Evolutionary conservation across 2,329 filamentous ascomycete species (phyloP), one percentile per base, ranked within the genome.

Genomic region (Diaporthe batatas): DNA sequence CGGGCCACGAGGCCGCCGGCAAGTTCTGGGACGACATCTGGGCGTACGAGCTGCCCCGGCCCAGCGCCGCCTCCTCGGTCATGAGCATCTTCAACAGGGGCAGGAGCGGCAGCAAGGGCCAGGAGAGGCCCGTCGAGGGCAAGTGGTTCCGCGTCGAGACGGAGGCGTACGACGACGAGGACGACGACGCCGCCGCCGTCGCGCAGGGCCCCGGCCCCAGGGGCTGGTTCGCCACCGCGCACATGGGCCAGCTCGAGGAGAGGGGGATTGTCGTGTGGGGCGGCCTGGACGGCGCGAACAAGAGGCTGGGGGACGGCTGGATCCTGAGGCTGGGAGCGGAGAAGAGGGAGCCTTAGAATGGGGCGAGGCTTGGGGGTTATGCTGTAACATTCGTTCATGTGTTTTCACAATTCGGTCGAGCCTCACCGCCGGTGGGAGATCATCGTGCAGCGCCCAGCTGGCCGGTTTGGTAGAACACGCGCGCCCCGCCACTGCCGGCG

Each of bases 11-110:
- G 23, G 86, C 81, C 21, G 86, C 87, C 2, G 89, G 87, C 32
- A 85, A 83, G 72, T 91, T 90, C 79, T 86, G 85, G 81, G 81
- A 84, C 75, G 90, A 92, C 78, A 86, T 91, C 23, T 93, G 91
- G 91, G 85, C 87, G 21, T 92, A 91, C 81, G 88, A 91, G 80
- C 85, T 91, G 23, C 89, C 88, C 12, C 85, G 88, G 12, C 79
- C 59, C 85, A 86, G 72, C 86, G 87, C 87, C 18, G 82, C 86
- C 0, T 89, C 89, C 2, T 88, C 87, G 76, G 80, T 91, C 73
- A 86, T 86, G 39, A 84, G 90, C 72, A 84, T 57, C 3, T 57
- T 73, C 18, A 54, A 53, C 44, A 53, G 42, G 42, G 68, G 54
- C n/a, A 62, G 72, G 54, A 62, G 55, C 34, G 68, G 47, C 47